phyloP scores from a whole-genome alignment of 768 basidiomycete genomes.

The Zangia roseola region DNA sequence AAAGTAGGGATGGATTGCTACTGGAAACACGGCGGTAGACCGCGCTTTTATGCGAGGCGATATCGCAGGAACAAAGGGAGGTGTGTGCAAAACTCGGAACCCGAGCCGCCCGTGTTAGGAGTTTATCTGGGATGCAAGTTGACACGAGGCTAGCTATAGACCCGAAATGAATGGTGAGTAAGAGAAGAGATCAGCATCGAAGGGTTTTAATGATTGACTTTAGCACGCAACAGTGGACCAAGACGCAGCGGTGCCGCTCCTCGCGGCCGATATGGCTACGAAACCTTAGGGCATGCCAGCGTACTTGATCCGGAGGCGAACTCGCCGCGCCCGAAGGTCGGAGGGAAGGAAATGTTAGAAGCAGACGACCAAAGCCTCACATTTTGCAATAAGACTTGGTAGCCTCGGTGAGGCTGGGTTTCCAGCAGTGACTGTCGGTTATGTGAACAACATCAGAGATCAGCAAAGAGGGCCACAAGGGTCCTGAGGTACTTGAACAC shows the following conservation, averaged over 20 bases:
- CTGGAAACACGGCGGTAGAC: conserved; percentile 16
- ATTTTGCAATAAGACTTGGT: conserved; percentile 13
- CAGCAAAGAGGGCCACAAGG: conserved; percentile 13
- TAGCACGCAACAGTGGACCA: conserved; percentile 28
- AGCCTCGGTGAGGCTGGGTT: conserved; percentile 9
- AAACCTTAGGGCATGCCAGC: conserved; percentile 4
- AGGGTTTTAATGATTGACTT: conserved; percentile 34
- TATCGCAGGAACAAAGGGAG: conserved; percentile 26
- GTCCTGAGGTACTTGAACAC: conserved; percentile 8
- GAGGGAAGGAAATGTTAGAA: conserved; percentile 1
- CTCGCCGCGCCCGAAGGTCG: background rate
- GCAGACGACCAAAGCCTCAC: conserved; percentile 17
- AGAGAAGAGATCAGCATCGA: conserved; percentile 36
- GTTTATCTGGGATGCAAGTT: conserved; percentile 19
- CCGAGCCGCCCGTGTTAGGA: conserved; percentile 29
- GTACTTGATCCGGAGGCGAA: conserved; percentile 5
- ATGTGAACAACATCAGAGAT: conserved; percentile 26
- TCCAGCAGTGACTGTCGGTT: conserved; percentile 15
- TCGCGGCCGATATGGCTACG: conserved; percentile 23
- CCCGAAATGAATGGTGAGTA: conserved; percentile 35
- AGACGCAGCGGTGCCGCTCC: conserved; percentile 28
- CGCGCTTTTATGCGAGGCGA: conserved; percentile 32
- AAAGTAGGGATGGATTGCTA: conserved; percentile 45
- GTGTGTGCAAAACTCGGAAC: conserved; percentile 29
- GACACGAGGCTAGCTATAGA: conserved; percentile 37